phyloP scores from a whole-genome alignment of 345 rosid genomes.

The Mallotus nudiflorus region DNA sequence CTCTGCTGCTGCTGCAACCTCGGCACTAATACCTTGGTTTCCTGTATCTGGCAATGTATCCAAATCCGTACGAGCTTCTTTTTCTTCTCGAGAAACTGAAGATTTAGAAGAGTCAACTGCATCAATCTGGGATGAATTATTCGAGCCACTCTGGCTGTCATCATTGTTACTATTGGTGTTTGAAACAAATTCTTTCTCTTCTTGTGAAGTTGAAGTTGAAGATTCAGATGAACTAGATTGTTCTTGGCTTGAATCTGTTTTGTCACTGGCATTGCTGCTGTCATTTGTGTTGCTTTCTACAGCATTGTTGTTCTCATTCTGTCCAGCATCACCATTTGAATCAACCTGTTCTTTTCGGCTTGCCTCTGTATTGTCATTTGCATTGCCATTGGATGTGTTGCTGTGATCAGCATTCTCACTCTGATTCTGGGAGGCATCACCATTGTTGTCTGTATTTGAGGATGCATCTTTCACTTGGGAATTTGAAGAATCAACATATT shows the following conservation, averaged over 20 bases:
- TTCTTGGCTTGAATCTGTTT: slow-evolving; percentile 28
- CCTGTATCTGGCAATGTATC: slow-evolving; percentile 51
- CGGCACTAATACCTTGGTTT: slow-evolving; percentile 32
- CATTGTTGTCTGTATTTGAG: slow-evolving; percentile 2
- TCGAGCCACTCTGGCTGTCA: slow-evolving; percentile 28
- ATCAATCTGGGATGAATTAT: slow-evolving; percentile 4
- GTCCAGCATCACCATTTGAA: slow-evolving; percentile 7
- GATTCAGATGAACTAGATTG: slow-evolving; percentile 24
- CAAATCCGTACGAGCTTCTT: slow-evolving; percentile 48
- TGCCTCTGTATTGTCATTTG: slow-evolving; percentile 20
- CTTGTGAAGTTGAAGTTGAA: slow-evolving; percentile 33
- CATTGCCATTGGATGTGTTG: slow-evolving; percentile 4
- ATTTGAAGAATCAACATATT: slow-evolving; percentile 30
- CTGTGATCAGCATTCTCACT: not conserved
- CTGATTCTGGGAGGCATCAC: slow-evolving; percentile 10
- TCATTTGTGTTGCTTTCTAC: too few species aligned
- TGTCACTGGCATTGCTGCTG: slow-evolving; percentile 19
- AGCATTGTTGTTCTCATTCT: slow-evolving; percentile 20
- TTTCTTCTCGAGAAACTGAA: slow-evolving; percentile 43
- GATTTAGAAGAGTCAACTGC: slow-evolving; percentile 30
- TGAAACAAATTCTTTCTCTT: slow-evolving; percentile 33
- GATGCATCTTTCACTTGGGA: slow-evolving; percentile 28
- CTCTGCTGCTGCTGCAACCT: slow-evolving; percentile 48
- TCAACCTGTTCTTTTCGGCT: slow-evolving; percentile 35
- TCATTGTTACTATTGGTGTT: slow-evolving; percentile 25